Evolutionary conservation across 2,329 filamentous ascomycete genomes (phyloP).

Genomic region (Onygenales sp.): DNA sequence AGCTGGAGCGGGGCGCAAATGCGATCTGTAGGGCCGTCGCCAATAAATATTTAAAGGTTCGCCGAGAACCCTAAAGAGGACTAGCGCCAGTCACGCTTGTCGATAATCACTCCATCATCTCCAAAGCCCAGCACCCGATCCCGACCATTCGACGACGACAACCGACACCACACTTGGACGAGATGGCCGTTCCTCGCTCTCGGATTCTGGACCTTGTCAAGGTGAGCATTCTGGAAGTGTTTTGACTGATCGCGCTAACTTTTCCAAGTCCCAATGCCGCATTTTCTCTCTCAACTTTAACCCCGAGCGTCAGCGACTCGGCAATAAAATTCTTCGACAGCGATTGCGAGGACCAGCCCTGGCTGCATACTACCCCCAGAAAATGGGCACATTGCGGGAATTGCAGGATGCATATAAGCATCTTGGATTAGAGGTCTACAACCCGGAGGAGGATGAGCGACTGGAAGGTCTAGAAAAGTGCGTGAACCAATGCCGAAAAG

Average conservation of each 20-base stretch:
- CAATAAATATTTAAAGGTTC: neutral
- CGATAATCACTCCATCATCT: no score
- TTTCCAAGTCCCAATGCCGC: slow-evolving; percentile 62
- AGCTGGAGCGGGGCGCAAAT: neutral
- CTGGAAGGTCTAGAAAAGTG: slow-evolving; percentile 53
- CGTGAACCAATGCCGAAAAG: neutral
- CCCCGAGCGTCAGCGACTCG: slow-evolving; percentile 68
- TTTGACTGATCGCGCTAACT: neutral
- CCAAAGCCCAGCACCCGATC: neutral
- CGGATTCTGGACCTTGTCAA: slow-evolving; percentile 64
- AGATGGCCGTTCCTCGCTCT: slow-evolving; percentile 44
- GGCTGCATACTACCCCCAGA: slow-evolving; percentile 80
- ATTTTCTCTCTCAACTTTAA: slow-evolving; percentile 91
- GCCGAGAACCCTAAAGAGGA: neutral
- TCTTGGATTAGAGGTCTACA: slow-evolving; percentile 61
- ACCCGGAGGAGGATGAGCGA: slow-evolving; percentile 75
- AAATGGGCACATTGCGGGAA: slow-evolving; percentile 61
- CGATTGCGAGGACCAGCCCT: slow-evolving; percentile 74
- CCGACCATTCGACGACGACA: neutral
- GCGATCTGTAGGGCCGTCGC: neutral
- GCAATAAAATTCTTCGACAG: slow-evolving; percentile 87
- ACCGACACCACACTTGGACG: neutral
- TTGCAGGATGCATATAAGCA: slow-evolving; percentile 58
- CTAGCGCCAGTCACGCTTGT: neutral
- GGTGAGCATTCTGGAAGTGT: slow-evolving; percentile 40